Base-by-base conservation (phyloP, 805 yeast species). In the Yarrowia osloensis region DNA sequence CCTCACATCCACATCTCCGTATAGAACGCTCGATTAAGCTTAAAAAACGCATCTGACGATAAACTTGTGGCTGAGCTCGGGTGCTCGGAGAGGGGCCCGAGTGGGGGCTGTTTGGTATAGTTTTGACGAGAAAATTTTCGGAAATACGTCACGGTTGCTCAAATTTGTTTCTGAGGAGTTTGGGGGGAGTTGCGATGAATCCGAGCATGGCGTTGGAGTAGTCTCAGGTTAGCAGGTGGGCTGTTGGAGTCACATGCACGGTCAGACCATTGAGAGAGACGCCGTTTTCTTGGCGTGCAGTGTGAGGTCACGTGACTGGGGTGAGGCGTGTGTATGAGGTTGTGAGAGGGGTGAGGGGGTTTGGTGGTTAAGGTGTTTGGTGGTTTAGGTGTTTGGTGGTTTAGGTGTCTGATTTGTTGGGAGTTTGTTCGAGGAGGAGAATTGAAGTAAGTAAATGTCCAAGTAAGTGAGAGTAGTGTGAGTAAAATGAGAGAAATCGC, bases 41-140 rank as follows among this genome's bases (percentile, higher is more conserved):
- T 50, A 33, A 50, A 31, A 50, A 22, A 50, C 57, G 57, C 57
- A 50, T n/a, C 19, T 50, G 15, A n/a, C 13, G 57, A 50, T 33
- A 50, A 31, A 11, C 28, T 50, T 22, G 57, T 21, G 57, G 57
- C 40, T 21, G 29, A 21, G 57, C 11, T n/a, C 19, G 28, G 7
- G 7, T 21, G 9, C 52, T 44, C 50, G 19, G 24, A 28, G 57
- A 31, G 57, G 55, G 57, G 40, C 40, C 22, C 22, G 26, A 29
- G 55, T 29, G 57, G 39, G 57, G 40, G 26, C 19, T 21, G 3
- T 15, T 3, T 21, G 40, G 28, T 15, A 50, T 50, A 12, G 40
- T 50, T 50, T 50, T 13, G 57, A 33, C 5, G 40, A 21, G 57
- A 50, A 31, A 31, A 50, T 50, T 33, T 21, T 21, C 40, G 57